phyloP scores from a whole-genome alignment of 1,284 basidiomycete species.

The Takashimella koratensis region DNA sequence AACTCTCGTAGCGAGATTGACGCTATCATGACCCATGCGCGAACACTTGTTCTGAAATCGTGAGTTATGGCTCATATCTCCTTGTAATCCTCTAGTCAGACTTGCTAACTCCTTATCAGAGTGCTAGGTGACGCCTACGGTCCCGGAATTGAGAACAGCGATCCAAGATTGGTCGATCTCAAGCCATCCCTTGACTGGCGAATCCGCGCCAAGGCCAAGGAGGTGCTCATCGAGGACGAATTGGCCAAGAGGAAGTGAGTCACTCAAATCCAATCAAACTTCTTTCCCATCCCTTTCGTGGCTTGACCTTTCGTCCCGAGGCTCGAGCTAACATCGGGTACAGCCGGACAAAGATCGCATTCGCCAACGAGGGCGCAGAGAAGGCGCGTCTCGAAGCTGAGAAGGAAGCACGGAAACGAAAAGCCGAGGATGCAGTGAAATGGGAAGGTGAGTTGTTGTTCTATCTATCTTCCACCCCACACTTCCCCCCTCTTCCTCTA shows the following conservation, averaged over 20 bases:
- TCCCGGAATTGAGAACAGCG: constrained; percentile 48
- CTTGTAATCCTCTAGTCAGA: too few species aligned
- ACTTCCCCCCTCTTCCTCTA: constrained; percentile 2
- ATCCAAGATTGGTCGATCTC: constrained; percentile 48
- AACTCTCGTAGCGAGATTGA: constrained; percentile 44
- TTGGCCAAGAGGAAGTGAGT: constrained; percentile 51
- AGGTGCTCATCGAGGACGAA: constrained; percentile 57
- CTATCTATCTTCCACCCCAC: background rate
- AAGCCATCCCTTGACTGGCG: constrained; percentile 50
- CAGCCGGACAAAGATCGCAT: constrained; percentile 51
- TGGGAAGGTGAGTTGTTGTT: constrained; percentile 52
- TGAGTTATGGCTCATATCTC: too few species aligned
- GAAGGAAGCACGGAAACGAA: constrained; percentile 48
- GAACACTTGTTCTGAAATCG: constrained; percentile 43
- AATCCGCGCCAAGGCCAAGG: constrained; percentile 52
- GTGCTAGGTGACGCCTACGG: constrained; percentile 37
- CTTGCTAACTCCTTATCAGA: constrained; percentile 6
- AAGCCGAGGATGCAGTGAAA: constrained; percentile 52
- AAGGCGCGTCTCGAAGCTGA: constrained; percentile 53
- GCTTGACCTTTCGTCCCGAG: too few species aligned
- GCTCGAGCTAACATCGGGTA: too few species aligned
- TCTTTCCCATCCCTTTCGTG: too few species aligned
- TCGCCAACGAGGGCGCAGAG: constrained; percentile 56
- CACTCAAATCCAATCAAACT: too few species aligned
- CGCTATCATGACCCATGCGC: constrained; percentile 46